phyloP scores from a whole-genome alignment of 306 rosid species.

The Cicer yamashitae region DNA sequence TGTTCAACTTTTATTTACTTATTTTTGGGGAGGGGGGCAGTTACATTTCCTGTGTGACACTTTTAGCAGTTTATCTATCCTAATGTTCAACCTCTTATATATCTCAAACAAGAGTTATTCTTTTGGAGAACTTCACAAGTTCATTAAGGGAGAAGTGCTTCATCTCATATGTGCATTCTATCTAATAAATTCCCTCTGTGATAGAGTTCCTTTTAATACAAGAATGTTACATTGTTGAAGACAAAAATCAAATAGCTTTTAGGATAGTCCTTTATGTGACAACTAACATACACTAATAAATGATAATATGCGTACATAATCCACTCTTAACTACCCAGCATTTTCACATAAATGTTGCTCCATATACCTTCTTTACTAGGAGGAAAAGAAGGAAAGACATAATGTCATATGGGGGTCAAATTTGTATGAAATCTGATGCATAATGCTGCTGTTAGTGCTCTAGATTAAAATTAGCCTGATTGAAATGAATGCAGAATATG shows the following conservation, averaged over 20 bases:
- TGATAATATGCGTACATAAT: constrained; percentile 13
- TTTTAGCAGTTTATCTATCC: constrained; percentile 25
- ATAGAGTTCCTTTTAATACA: constrained; percentile 18
- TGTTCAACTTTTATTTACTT: constrained; percentile 20
- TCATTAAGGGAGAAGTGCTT: constrained; percentile 19
- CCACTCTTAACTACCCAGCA: constrained; percentile 24
- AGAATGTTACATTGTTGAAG: constrained; percentile 19
- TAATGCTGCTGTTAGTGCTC: constrained; percentile 13
- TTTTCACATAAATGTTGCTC: constrained; percentile 1
- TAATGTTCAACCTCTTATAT: constrained; percentile 31
- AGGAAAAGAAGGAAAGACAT: constrained; percentile 31
- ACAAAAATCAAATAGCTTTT: constrained; percentile 26
- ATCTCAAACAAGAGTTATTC: background rate
- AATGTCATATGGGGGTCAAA: background rate
- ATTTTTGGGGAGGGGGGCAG: background rate
- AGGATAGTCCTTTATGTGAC: constrained; percentile 18
- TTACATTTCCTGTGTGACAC: background rate
- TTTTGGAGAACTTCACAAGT: constrained; percentile 33
- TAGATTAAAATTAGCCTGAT: constrained; percentile 29
- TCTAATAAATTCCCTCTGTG: constrained; percentile 15
- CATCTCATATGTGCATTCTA: constrained; percentile 8
- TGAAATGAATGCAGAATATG: constrained; percentile 28
- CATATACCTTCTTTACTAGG: background rate
- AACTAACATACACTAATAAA: background rate
- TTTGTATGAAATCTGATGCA: constrained; percentile 18